Percentiles rank a stretch among this genome's conserved stretches.
phyloP scores from a whole-genome alignment of 352 stramenopile genomes.

The Phytophthora agathidicida region DNA sequence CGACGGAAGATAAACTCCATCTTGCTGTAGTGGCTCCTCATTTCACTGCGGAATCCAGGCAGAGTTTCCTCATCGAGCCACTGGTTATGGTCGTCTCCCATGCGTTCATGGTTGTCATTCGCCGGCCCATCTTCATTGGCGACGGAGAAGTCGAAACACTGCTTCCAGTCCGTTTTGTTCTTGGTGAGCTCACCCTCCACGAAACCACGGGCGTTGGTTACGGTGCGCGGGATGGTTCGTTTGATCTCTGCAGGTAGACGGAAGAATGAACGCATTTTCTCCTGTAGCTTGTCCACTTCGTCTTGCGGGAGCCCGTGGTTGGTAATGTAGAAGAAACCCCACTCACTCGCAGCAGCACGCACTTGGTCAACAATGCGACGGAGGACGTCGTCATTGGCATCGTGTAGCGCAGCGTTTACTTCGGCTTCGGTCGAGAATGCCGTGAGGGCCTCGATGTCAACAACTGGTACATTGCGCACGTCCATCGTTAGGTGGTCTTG shows the following conservation, averaged over 20 bases:
- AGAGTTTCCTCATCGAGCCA: slow-evolving; percentile 52
- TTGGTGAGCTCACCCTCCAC: too few species aligned
- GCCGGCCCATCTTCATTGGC: slow-evolving; percentile 42
- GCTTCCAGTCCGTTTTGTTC: too few species aligned
- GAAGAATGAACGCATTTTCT: slow-evolving; percentile 83
- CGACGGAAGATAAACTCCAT: slow-evolving; percentile 55
- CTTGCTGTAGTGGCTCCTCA: slow-evolving; percentile 35
- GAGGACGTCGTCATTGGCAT: slow-evolving; percentile 10
- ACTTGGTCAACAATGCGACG: slow-evolving; percentile 33
- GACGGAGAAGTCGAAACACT: slow-evolving; percentile 72
- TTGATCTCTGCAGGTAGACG: slow-evolving; percentile 57
- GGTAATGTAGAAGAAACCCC: slow-evolving; percentile 93
- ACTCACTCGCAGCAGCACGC: slow-evolving; percentile 46
- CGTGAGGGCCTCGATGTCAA: too few species aligned
- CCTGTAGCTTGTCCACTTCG: slow-evolving; percentile 67
- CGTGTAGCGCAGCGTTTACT: slow-evolving; percentile 27
- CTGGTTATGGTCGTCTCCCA: slow-evolving; percentile 88
- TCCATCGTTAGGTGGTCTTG: too few species aligned
- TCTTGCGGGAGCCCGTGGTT: slow-evolving; percentile 69
- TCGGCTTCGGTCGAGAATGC: slow-evolving; percentile 27
- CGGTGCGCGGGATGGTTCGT: too few species aligned
- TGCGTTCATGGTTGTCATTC: slow-evolving; percentile 57
- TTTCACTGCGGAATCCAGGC: too few species aligned
- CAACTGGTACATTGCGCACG: slow-evolving; percentile 36
- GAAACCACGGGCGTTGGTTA: too few species aligned